phyloP scores from a whole-genome alignment of 2,329 filamentous ascomycete genomes.

The Fusarium circinatum region DNA sequence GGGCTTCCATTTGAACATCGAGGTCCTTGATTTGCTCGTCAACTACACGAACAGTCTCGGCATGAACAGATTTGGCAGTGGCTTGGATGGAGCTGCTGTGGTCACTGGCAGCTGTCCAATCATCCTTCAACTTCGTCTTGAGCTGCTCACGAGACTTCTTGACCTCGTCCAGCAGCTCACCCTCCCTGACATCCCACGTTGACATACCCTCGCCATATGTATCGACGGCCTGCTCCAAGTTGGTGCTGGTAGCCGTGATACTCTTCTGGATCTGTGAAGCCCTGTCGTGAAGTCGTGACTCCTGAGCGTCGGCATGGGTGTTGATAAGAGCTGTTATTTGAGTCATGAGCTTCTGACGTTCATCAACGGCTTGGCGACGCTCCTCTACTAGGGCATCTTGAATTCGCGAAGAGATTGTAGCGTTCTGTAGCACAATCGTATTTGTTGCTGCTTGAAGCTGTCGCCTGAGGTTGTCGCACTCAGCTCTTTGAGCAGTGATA shows the following conservation, averaged over 20 bases:
- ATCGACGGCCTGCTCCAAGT: conserved; percentile 72
- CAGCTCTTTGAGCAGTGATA: conserved; percentile 78
- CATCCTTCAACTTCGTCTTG: conserved; percentile 84
- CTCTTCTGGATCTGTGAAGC: conserved; percentile 71
- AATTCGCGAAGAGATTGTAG: conserved; percentile 72
- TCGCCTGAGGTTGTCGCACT: conserved; percentile 77
- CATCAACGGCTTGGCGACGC: conserved; percentile 74
- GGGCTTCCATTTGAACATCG: conserved; percentile 84
- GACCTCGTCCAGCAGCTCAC: conserved; percentile 75
- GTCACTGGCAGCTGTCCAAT: conserved; percentile 83
- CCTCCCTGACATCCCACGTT: conserved; percentile 76
- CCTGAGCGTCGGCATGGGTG: conserved; percentile 77
- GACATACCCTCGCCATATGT: conserved; percentile 79
- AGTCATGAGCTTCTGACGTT: conserved; percentile 77
- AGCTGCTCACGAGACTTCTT: conserved; percentile 78
- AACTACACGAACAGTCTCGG: conserved; percentile 89
- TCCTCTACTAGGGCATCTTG: conserved; percentile 80
- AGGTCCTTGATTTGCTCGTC: conserved; percentile 90
- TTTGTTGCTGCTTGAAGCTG: conserved; percentile 78
- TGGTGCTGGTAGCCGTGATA: conserved; percentile 69
- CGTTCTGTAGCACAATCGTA: conserved; percentile 74
- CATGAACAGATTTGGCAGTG: conserved; percentile 87
- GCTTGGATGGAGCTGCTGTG: conserved; percentile 86
- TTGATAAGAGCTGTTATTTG: conserved; percentile 84
- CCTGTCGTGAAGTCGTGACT: conserved; percentile 73